Evolutionary conservation across 129 eudicot genomes (phyloP).

Genomic region (Flaveria sonorensis): DNA sequence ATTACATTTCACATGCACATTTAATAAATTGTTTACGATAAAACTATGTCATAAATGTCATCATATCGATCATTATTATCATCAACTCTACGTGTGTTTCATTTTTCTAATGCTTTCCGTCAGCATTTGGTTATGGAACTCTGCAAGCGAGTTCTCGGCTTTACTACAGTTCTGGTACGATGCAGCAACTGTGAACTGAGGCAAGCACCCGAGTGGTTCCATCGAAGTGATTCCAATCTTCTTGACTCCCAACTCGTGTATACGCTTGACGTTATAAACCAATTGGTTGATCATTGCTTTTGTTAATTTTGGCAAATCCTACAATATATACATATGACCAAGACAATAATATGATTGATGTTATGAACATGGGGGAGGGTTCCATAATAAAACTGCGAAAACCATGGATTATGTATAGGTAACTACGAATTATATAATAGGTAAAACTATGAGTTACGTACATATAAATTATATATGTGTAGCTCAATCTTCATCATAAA

Average conservation of each 20-base stretch:
- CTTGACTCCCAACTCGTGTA: conserved; percentile 50
- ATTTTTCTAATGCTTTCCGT: conserved; percentile 34
- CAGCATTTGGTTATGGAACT: conserved; percentile 53
- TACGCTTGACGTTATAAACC: conserved; percentile 40
- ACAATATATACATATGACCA: neutral
- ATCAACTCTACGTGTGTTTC: conserved; percentile 38
- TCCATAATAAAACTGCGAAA: too few relatives aligned
- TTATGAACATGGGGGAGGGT: too few relatives aligned
- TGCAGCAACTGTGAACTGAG: conserved; percentile 38
- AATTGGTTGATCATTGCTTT: conserved; percentile 53
- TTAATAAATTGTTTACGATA: too few relatives aligned
- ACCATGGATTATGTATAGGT: too few relatives aligned
- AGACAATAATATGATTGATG: neutral
- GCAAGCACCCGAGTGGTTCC: conserved; percentile 73
- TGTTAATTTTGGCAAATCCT: conserved; percentile 48
- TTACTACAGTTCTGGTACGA: conserved; percentile 49
- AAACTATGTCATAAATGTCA: too few relatives aligned
- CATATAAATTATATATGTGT: too few relatives aligned
- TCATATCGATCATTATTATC: neutral
- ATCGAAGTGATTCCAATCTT: conserved; percentile 58
- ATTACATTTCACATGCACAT: too few relatives aligned
- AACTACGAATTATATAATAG: too few relatives aligned
- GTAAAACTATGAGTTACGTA: too few relatives aligned
- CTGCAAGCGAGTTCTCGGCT: conserved; percentile 37
- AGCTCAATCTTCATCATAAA: too few relatives aligned